Evolutionary conservation across 805 yeast genomes (phyloP).

Genomic region (Yarrowia phangngaensis): DNA sequence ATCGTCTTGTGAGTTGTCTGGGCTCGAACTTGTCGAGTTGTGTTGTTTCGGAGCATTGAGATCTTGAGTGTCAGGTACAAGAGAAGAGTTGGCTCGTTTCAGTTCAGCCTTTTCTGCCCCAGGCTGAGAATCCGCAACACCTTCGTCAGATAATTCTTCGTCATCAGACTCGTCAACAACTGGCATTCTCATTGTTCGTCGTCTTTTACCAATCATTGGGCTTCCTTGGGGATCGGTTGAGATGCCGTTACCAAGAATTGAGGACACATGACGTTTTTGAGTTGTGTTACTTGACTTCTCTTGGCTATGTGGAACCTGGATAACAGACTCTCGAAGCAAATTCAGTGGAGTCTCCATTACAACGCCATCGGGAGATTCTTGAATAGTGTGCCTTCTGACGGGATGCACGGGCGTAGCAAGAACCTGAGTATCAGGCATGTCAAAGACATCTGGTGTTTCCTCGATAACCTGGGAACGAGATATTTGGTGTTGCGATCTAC

Average conservation of each 20-base stretch:
- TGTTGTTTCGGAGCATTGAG: too few relatives aligned
- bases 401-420: slow-evolving; percentile 4
- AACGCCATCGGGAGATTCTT: background rate
- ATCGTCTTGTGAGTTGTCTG: too few relatives aligned
- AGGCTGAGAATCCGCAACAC: slow-evolving; percentile 16
- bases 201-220: slow-evolving; percentile 1
- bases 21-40: too few relatives aligned
- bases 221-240: slow-evolving; percentile 14
- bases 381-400: background rate
- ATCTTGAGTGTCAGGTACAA: too few relatives aligned
- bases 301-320: slow-evolving; percentile 15
- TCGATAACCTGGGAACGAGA: too few relatives aligned
- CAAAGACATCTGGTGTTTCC: slow-evolving; percentile 4
- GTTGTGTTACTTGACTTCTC: background rate
- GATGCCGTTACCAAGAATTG: background rate
- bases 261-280: background rate
- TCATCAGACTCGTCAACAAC: slow-evolving; percentile 1
- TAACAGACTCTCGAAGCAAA: slow-evolving; percentile 1
- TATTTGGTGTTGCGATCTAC: too few relatives aligned
- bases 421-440: slow-evolving; percentile 3
- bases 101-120: background rate
- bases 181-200: background rate
- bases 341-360: slow-evolving; percentile 14
- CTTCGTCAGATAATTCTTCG: slow-evolving; percentile 2
- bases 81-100: slow-evolving; percentile 3